Percentiles rank a stretch among this genome's conserved stretches.
These are phyloP conservation scores for Rhodotorula sp. DNA, from an alignment of 1,284 basidiomycete species.

Conservation along the genomic window DNA sequence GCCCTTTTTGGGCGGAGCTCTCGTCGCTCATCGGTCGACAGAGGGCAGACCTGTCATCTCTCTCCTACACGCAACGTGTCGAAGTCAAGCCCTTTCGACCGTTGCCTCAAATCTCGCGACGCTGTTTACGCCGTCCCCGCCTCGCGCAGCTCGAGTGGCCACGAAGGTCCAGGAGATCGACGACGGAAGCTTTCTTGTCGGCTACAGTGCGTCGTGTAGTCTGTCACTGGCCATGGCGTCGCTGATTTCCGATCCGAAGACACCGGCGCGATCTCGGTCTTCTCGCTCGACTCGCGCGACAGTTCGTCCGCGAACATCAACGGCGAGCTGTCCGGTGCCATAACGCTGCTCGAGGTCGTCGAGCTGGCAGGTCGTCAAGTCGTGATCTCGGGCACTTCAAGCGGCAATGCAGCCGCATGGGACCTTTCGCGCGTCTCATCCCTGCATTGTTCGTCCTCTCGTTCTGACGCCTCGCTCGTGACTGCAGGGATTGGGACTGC, in stretches of 20 bases:
- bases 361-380: slow-evolving; percentile 39
- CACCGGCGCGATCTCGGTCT: neutral
- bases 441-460: neutral
- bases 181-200: slow-evolving; percentile 1
- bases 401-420: slow-evolving; percentile 73
- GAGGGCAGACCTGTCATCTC: too few species aligned
- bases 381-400: slow-evolving; percentile 68
- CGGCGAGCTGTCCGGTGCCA: slow-evolving; percentile 14
- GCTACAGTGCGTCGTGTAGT: slow-evolving; percentile 5
- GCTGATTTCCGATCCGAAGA: neutral
- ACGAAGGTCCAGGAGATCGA: neutral
- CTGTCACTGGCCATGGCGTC: too few species aligned
- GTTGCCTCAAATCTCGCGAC: too few species aligned
- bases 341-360: slow-evolving; percentile 23
- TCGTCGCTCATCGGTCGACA: too few species aligned
- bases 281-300: neutral
- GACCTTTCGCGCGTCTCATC: slow-evolving; percentile 55
- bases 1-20: too few species aligned
- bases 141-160: too few species aligned
- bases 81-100: too few species aligned
- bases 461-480: neutral
- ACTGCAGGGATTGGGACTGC: slow-evolving; percentile 62
- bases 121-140: neutral
- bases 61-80: too few species aligned
- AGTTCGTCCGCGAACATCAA: neutral